A percentile compares a stretch with the other conserved stretches of the same genome.
Evolutionary conservation across 148 eudicot species (phyloP).

Genomic region (Vaccinium vitisidaea): DNA sequence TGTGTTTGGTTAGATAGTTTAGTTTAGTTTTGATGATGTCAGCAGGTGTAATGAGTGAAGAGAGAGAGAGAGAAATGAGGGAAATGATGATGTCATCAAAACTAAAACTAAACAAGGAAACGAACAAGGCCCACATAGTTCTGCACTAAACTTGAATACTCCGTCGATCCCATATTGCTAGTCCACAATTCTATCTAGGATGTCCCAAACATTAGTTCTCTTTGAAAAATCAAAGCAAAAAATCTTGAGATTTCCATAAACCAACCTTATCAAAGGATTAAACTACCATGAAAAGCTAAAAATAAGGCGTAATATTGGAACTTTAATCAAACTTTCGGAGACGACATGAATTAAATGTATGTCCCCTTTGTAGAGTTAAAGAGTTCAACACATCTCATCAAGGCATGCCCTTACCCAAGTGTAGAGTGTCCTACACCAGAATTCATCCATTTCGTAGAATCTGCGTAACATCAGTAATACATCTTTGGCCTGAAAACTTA

Average conservation of each 20-base stretch:
- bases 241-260: neutral
- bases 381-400: neutral
- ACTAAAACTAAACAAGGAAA: too few relatives aligned
- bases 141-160: neutral
- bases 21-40: too few relatives aligned
- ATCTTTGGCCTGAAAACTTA: neutral
- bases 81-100: too few relatives aligned
- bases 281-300: too few relatives aligned
- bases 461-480: neutral
- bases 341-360: too few relatives aligned
- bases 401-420: neutral
- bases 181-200: neutral
- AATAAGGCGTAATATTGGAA: too few relatives aligned
- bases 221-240: neutral
- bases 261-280: neutral
- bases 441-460: neutral
- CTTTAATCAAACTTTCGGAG: neutral
- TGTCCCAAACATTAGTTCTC: neutral
- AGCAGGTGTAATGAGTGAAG: too few relatives aligned
- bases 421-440: neutral
- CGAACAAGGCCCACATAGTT: neutral
- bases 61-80: too few relatives aligned
- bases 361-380: neutral
- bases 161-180: neutral
- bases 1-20: too few relatives aligned